Base-by-base conservation (phyloP, 257 asterid genomes). In the Striga asiatica region DNA sequence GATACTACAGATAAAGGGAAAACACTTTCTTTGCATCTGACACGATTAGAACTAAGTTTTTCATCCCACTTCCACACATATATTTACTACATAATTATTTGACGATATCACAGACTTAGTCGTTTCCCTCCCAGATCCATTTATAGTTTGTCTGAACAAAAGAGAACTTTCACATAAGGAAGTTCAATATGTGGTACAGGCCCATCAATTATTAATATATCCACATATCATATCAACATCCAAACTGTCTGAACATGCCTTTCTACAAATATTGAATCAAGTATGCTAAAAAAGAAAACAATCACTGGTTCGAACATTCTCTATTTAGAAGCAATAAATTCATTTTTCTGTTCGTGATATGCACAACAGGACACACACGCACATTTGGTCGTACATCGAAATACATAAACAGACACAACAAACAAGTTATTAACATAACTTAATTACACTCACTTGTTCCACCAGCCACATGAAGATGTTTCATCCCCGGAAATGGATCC, bases 401-500 rank as follows among this genome's bases (percentile, higher is more conserved):
- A 48, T 31, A 41, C 18, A n/a, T 5, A 4, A 25, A 58, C n/a
- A n/a, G n/a, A n/a, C n/a, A n/a, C n/a, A n/a, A n/a, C 54, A 57
- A n/a, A 25, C 49, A 62, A 16, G 37, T 24, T 13, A 49, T 55
- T n/a, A 23, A 46, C 54, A 54, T 58, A 55, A 18, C 6, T 17
- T 13, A 41, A 20, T 16, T 28, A 25, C 56, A 17, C 52, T 70
- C 71, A 86, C 95, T 95, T 68, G 98, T 91, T 63, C 98, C 98
- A 65, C 97, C 98, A 54, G 98, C 98, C 68, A 91, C 97, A 74
- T 91, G 97, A 41, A 91, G 97, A 76, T 87, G 98, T 78, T 82
- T 91, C 88, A 82, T 91, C 52, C 98, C 97, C 2, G 95, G 94
- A 74, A 84, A 91, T 4, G 97, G 97, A 68, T 81, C 81, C 88